These are phyloP conservation scores for Trichomonas tenax DNA, from an alignment of 208 protist genomes.

Conservation along the genomic window DNA sequence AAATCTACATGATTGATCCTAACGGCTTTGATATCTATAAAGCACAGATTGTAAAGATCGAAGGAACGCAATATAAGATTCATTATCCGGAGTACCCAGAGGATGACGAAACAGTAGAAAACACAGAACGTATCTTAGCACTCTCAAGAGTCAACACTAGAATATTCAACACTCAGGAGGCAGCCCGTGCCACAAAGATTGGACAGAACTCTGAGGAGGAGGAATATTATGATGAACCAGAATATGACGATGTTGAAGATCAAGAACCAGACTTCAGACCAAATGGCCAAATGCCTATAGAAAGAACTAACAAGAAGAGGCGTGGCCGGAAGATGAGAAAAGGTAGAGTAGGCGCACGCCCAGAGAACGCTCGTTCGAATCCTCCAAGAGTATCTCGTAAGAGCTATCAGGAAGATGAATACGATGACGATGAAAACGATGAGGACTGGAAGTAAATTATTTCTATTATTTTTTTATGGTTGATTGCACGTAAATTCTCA, in stretches of 20 bases:
- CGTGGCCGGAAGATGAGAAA: background rate
- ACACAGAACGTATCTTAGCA: background rate
- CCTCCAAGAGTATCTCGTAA: background rate
- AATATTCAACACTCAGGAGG: background rate
- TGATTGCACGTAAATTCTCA: background rate
- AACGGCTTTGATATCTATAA: background rate
- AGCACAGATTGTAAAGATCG: background rate
- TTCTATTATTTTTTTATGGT: background rate
- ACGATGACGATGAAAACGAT: background rate
- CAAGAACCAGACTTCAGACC: background rate
- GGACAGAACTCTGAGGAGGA: background rate
- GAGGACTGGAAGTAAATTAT: background rate
- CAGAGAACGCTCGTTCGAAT: background rate
- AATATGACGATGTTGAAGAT: background rate
- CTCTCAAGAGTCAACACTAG: background rate
- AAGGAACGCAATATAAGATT: background rate
- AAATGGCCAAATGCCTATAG: background rate
- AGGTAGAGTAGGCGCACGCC: background rate
- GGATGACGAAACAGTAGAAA: background rate
- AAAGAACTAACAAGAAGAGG: background rate
- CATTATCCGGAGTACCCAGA: conserved; percentile 12
- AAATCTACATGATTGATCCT: background rate
- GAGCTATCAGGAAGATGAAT: background rate
- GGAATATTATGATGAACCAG: background rate
- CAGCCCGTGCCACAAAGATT: background rate